Percentiles rank a stretch among this genome's conserved stretches.
These are phyloP conservation scores for Mortierella sp. DNA, from an alignment of 371 early-diverging fungal genomes.

Conservation along the genomic window DNA sequence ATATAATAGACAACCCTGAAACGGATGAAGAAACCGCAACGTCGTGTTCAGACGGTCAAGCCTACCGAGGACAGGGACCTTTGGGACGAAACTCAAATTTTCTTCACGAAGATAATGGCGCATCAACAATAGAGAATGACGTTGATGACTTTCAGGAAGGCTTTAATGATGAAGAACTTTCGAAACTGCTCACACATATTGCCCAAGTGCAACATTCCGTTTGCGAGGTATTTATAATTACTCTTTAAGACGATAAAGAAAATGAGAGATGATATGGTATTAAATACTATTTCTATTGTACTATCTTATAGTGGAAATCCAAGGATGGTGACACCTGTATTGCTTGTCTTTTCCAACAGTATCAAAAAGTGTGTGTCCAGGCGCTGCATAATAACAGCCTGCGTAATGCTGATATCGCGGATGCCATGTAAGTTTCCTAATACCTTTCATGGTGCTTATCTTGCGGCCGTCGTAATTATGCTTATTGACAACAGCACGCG, in stretches of 20 bases:
- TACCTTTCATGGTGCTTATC: background rate
- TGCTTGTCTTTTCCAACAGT: slow-evolving; percentile 25
- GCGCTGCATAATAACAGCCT: slow-evolving; percentile 14
- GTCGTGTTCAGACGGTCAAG: too few relatives aligned
- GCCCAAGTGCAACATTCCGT: slow-evolving; percentile 16
- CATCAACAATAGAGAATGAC: slow-evolving; percentile 4
- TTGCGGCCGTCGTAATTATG: background rate
- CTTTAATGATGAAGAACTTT: slow-evolving; percentile 11
- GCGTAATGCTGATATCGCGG: slow-evolving; percentile 21
- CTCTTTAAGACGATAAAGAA: background rate
- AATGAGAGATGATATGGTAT: background rate
- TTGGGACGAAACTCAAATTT: slow-evolving; percentile 1
- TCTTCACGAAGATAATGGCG: slow-evolving; percentile 4
- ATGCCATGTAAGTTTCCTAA: slow-evolving; percentile 22
- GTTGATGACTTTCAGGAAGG: background rate
- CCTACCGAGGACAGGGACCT: slow-evolving; percentile 6
- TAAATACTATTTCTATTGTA: background rate
- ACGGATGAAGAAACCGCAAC: too few relatives aligned
- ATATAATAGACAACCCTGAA: too few relatives aligned
- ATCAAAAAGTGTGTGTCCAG: slow-evolving; percentile 21
- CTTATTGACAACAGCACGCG: background rate
- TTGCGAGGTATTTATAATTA: slow-evolving; percentile 15
- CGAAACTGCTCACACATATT: slow-evolving; percentile 10
- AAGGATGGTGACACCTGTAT: slow-evolving; percentile 17
- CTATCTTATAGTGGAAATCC: slow-evolving; percentile 15